Evolutionary conservation across 208 protist genomes (phyloP).

Genomic region (Ichthyophonus hoferi): DNA sequence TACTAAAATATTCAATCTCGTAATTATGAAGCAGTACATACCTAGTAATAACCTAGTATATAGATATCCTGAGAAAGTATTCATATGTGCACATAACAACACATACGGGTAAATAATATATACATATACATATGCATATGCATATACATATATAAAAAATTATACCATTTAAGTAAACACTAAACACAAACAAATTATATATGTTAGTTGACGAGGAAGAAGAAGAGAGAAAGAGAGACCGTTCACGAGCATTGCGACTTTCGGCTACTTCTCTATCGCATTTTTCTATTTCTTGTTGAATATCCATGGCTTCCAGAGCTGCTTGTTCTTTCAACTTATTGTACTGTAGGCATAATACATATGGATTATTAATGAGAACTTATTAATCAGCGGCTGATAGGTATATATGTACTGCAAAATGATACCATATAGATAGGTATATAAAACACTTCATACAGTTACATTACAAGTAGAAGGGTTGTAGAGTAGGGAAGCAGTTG

Average conservation of each 20-base stretch:
- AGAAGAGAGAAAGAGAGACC: too few species aligned
- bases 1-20: too few species aligned
- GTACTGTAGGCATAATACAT: neutral
- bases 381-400: too few species aligned
- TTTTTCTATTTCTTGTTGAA: conserved; percentile 5
- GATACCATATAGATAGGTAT: neutral
- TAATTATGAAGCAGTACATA: too few species aligned
- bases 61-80: neutral
- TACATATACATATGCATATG: neutral
- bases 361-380: too few species aligned
- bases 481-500: too few species aligned
- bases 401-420: too few species aligned
- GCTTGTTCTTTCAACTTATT: conserved; percentile 68
- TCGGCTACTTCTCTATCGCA: neutral
- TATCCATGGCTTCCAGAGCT: conserved; percentile 56
- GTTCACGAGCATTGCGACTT: neutral
- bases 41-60: too few species aligned
- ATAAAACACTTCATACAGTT: too few species aligned
- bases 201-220: too few species aligned
- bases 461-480: too few species aligned
- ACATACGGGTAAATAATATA: neutral
- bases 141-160: neutral
- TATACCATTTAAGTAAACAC: neutral
- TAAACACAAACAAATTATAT: too few species aligned
- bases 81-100: neutral